phyloP scores from a whole-genome alignment of 805 yeast genomes.

The Starmerella apicola region DNA sequence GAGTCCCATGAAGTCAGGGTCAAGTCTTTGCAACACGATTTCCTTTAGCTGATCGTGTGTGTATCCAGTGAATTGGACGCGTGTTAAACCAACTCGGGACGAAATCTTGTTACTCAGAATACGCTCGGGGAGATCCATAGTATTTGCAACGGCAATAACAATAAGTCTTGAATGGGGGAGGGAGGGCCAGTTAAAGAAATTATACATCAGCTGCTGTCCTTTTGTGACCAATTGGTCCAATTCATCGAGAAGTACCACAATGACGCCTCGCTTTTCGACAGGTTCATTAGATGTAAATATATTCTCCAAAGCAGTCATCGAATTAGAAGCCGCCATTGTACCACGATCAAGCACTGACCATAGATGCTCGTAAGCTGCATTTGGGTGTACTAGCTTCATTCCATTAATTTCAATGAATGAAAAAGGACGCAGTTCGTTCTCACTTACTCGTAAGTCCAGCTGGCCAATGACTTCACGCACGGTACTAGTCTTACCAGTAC shows the following conservation, averaged over 20 bases:
- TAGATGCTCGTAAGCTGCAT: conserved; percentile 64
- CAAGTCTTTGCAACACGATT: conserved; percentile 63
- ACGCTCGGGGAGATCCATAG: conserved; percentile 94
- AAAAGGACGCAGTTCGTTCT: conserved; percentile 38
- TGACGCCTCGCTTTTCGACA: conserved; percentile 31
- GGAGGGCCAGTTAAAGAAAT: conserved; percentile 96
- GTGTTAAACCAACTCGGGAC: conserved; percentile 75
- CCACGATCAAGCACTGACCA: conserved; percentile 61
- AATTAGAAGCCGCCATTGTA: conserved; percentile 47
- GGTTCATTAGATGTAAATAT: conserved; percentile 37
- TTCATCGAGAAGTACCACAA: conserved; percentile 79
- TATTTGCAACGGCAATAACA: conserved; percentile 88
- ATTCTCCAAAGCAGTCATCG: conserved; percentile 58
- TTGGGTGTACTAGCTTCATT: conserved; percentile 66
- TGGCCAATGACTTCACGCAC: conserved; percentile 73
- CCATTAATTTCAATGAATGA: conserved; percentile 84
- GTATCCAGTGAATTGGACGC: conserved; percentile 84
- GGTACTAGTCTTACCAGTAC: conserved; percentile 94
- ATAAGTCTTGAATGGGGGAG: conserved; percentile 64
- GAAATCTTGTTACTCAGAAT: conserved; percentile 76
- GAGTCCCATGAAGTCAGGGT: conserved; percentile 23
- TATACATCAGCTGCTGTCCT: conserved; percentile 74
- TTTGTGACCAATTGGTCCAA: conserved; percentile 80
- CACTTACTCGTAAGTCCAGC: conserved; percentile 35
- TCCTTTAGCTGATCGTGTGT: conserved; percentile 61